Evolutionary conservation across 2,329 filamentous ascomycete species (phyloP), one percentile per base, ranked within the genome.

Genomic region (Fusarium nodosum): DNA sequence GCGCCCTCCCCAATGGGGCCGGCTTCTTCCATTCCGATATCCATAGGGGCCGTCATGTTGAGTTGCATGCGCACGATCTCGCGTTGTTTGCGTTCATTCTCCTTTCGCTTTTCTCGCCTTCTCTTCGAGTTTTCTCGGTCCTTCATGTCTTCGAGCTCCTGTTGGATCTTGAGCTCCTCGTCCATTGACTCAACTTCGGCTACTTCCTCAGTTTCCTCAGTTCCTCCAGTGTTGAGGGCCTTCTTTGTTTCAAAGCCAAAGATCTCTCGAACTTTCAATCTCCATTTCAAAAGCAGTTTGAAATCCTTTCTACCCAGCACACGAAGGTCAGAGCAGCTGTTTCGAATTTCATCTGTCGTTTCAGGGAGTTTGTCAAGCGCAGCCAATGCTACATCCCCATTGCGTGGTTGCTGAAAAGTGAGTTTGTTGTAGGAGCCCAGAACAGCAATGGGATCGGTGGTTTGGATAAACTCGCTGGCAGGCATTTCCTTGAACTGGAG

Each of bases 61-160:
- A 99, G 89, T 80, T 99, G 96, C 91, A 99, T 91, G 34, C 96
- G 90, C n/a, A 97, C 86, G 64, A 98, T 93, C 70, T 98, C 96
- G 73, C 93, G 96, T 73, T 96, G 93, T 80, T 97, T 98, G 79
- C 90, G 90, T 79, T 99, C 96, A 71, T 99, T 99, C 64, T 97
- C 94, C 74, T 87, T 92, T 69, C 94, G 87, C 72, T 91, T 89
- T 75, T 97, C 92, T 73, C 93, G 91, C 82, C 94, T 97, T 80
- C 90, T 95, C 73, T 90, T 90, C 24, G 90, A 79, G 44, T 82
- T 88, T 68, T 96, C 92, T 74, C 90, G 91, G 28, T 98, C 94
- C 71, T 92, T 92, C 75, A 98, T 84, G 5, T 86, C 86, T 74
- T 97, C 91, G 31, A 99, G 82, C 71, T 98, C 93, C 77, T 97